Base-by-base conservation (phyloP, 805 yeast genomes). In the Osmozyma mogii region DNA sequence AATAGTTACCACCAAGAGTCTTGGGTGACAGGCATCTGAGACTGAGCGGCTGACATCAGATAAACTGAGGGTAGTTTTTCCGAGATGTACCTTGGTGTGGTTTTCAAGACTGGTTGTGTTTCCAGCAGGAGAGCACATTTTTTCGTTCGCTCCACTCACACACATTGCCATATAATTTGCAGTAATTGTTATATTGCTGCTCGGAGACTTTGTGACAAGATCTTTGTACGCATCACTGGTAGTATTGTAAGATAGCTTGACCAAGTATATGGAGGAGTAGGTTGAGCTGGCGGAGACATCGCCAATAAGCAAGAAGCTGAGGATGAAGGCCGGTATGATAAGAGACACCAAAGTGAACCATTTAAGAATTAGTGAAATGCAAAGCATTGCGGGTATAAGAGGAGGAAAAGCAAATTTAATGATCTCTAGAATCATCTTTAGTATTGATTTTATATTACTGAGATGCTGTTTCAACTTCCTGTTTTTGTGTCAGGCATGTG, bases 161-260 rank as follows among this genome's bases (percentile, higher is more conserved):
- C 87, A 79, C 15, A 75, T 51, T 1, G 78, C 75, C 41, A 73
- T 41, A 40, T 75, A 76, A 6, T 80, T 79, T 7, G 74, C 65
- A 24, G 58, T 58, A 3, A 78, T 65, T 4, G 52, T 38, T 49
- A 77, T 56, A 27, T 58, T 56, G 15, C 49, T 38, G 2, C 44
- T 29, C 2, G 41, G 36, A 33, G 64, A 66, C 0, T 68, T 62
- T 0, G 52, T 41, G 36, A 59, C 40, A 16, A 72, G 58, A 27
- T 62, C 50, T 8, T 60, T 40, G 38, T 50, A 68, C 27, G 70
- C 46, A 1, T 66, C 43, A 0, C 78, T 70, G 2, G 65, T 45
- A 13, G 53, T 33, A 40, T 76, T 70, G 54, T 72, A 74, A 28
- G 51, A 43, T 38, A 69, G 65, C 27, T 63, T 58, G n/a, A 70